Percentiles rank a stretch among this genome's conserved stretches.
These are phyloP conservation scores for Ustilago sp. DNA, from an alignment of 1,284 basidiomycete genomes.

Conservation along the genomic window DNA sequence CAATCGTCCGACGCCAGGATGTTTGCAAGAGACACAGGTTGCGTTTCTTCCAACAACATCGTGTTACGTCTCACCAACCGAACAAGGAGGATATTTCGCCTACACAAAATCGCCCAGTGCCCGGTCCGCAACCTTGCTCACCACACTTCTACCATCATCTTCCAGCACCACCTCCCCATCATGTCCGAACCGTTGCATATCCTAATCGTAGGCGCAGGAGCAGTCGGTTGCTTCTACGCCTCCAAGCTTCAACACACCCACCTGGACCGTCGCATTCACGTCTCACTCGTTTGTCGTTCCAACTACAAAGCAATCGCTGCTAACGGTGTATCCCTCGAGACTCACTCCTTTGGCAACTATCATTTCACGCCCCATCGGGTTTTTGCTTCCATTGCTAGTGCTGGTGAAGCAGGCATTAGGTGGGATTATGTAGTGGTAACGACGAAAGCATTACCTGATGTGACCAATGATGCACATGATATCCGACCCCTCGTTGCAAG, in stretches of 20 bases:
- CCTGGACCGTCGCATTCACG: slow-evolving; percentile 48
- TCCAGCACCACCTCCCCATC: background rate
- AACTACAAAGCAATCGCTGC: slow-evolving; percentile 70
- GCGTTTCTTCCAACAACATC: too few relatives aligned
- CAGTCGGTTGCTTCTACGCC: slow-evolving; percentile 72
- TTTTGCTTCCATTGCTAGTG: slow-evolving; percentile 65
- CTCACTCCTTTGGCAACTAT: slow-evolving; percentile 71
- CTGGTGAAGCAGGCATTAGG: slow-evolving; percentile 17
- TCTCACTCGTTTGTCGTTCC: slow-evolving; percentile 71
- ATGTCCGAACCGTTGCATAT: slow-evolving; percentile 34
- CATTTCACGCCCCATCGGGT: slow-evolving; percentile 69
- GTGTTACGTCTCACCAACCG: too few relatives aligned
- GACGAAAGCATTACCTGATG: slow-evolving; percentile 71
- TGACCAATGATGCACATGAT: slow-evolving; percentile 69
- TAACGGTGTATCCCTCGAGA: slow-evolving; percentile 69
- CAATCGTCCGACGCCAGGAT: too few relatives aligned
- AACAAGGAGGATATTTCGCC: too few relatives aligned
- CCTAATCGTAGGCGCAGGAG: slow-evolving; percentile 71
- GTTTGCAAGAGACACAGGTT: too few relatives aligned
- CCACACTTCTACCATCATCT: background rate
- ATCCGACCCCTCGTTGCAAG: slow-evolving; percentile 65
- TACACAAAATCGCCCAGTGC: too few relatives aligned
- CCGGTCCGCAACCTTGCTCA: too few relatives aligned
- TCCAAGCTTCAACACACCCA: slow-evolving; percentile 50
- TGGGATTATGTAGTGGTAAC: slow-evolving; percentile 72